phyloP scores from a whole-genome alignment of 1,284 basidiomycete genomes.

The Ceratobasidium sp. region DNA sequence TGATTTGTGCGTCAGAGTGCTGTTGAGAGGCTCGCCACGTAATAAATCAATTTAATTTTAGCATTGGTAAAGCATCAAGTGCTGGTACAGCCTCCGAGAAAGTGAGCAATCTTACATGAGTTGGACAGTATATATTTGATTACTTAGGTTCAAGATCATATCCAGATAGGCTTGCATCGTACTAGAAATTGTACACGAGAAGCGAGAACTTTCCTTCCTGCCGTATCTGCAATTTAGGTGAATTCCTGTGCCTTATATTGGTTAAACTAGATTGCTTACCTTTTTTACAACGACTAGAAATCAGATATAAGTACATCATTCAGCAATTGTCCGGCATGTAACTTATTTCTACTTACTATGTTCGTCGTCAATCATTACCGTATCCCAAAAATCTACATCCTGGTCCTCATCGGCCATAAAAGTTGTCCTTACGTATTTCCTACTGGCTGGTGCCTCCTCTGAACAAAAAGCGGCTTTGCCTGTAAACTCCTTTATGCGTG shows the following conservation, averaged over 20 bases:
- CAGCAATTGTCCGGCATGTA: neutral
- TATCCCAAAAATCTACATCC: neutral
- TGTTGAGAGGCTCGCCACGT: too few relatives aligned
- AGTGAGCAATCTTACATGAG: too few relatives aligned
- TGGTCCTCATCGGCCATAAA: neutral
- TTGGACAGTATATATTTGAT: too few relatives aligned
- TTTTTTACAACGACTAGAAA: constrained; percentile 10
- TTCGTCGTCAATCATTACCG: constrained; percentile 34
- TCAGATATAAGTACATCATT: neutral
- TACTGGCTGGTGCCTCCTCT: neutral
- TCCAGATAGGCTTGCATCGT: neutral
- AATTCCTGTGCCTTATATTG: neutral
- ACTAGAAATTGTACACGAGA: constrained; percentile 15
- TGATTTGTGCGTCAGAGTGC: too few relatives aligned
- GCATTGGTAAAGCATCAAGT: too few relatives aligned
- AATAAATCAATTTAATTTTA: too few relatives aligned
- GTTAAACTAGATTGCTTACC: neutral
- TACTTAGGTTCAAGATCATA: neutral
- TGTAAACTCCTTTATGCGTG: neutral
- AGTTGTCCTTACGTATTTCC: neutral
- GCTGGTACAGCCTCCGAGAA: too few relatives aligned
- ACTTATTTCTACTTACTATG: constrained; percentile 16
- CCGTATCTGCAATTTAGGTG: neutral
- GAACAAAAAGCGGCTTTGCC: neutral
- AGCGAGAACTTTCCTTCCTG: constrained; percentile 8